Base-by-base conservation (phyloP, 495 filamentous ascomycete species). In the Penicillium lividum region DNA sequence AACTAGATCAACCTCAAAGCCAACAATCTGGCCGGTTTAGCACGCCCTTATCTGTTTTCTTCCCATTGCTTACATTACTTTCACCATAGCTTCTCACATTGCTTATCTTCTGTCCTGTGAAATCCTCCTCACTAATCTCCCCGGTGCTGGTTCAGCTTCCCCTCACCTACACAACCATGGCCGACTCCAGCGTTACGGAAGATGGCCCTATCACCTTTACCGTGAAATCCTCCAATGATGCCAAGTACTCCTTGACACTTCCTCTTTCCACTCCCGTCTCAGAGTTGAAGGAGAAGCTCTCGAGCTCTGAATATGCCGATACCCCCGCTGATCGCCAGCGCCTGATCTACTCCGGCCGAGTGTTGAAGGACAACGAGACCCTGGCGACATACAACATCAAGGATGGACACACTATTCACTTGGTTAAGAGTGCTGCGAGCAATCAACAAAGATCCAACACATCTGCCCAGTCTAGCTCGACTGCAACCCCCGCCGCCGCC, bases 281-380 rank as follows among this genome's bases (percentile, higher is more conserved):
- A 16, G 91, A 96, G 49, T 84, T 99, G 57, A 99, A 99, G 78
- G 81, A 82, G 45, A 96, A 92, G 79, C 86, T 99, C 28, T 82
- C 90, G 4, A 84, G 83, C 33, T 68, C 81, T 46, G 89, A 96
- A 53, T 92, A 89, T 72, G 90, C 93, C 64, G 85, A 93, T 66
- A 84, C 96, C 49, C 86, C 93, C 1, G 80, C 86, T 29, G 94
- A 93, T 62, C 84, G 90, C 49, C 93, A 97, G 73, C 91, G 95
- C 45, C 80, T 99, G 62, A 99, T 99, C 73, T 98, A 98, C 75
- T 97, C 93, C 7, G 95, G 95, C 29, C 86, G 93, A 58, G 93
- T 99, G 22, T 82, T 99, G 74, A 99, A 97, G 76, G 91, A 99
- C 68, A 84, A 85, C 42, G 92, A 98, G 59, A 88, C 89, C 0